phyloP scores from a whole-genome alignment of 352 stramenopile species.

The Peronosclerospora sorghi region DNA sequence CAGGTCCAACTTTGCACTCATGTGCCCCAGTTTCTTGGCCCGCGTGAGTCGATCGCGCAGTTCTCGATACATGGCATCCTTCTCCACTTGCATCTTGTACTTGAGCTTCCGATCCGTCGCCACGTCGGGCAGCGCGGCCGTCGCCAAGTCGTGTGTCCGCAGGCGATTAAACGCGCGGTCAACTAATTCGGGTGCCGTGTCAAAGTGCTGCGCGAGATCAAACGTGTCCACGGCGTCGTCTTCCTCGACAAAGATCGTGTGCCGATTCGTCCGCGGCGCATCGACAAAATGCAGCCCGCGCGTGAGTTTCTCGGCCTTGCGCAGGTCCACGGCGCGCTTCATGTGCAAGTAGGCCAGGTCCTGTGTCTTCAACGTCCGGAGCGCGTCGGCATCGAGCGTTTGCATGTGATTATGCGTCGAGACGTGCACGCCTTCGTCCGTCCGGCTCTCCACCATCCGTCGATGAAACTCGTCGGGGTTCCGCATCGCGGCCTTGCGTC shows the following conservation, averaged over 20 bases:
- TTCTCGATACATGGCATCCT: constrained; percentile 55
- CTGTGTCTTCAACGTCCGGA: constrained; percentile 93
- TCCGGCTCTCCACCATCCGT: constrained; percentile 87
- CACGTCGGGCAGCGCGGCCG: constrained; percentile 21
- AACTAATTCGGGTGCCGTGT: constrained; percentile 64
- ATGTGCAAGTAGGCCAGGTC: constrained; percentile 93
- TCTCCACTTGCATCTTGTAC: constrained; percentile 48
- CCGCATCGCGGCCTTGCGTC: constrained; percentile 88
- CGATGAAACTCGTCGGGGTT: constrained; percentile 99
- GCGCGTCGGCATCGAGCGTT: constrained; percentile 59
- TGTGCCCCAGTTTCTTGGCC: constrained; percentile 54
- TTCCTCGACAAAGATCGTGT: constrained; percentile 92
- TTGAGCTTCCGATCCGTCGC: constrained; percentile 28
- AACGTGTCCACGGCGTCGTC: constrained; percentile 72
- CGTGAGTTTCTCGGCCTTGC: constrained; percentile 73
- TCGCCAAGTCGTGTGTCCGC: constrained; percentile 46
- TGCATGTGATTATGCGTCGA: constrained; percentile 64
- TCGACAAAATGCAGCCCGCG: constrained; percentile 71
- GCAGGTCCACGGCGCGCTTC: constrained; percentile 62
- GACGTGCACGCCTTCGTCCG: constrained; percentile 61
- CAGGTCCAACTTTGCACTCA: constrained; percentile 67
- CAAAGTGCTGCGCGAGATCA: constrained; percentile 88
- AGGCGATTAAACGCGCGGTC: constrained; percentile 68
- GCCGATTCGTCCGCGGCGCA: constrained; percentile 73
- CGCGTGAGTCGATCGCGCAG: constrained; percentile 56